Evolutionary conservation across 257 asterid species (phyloP), one percentile per base, ranked within the genome.

Genomic region (Coffea canephora): DNA sequence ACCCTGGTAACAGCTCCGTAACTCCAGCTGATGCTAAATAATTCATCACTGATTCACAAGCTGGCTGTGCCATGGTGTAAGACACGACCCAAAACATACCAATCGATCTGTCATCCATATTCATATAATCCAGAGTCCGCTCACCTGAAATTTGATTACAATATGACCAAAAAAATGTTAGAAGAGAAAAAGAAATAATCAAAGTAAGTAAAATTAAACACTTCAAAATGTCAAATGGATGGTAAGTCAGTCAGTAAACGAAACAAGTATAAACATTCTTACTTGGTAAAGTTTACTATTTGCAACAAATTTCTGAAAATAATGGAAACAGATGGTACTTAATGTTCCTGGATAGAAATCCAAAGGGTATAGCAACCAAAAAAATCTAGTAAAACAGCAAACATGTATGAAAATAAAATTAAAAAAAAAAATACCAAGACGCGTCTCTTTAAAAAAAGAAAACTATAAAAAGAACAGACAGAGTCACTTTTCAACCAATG

Each of bases 31-130:
- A 95, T 83, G 90, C 83, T 84, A 95, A 89, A 96, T 97, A 95
- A 85, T 84, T 87, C 89, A 90, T 92, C 90, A 95, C 96, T 69
- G 97, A 91, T 77, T 93, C 98, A 83, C 97, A 93, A 79, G 99
- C 96, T 77, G 99, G 98, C 71, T 89, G 96, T 4, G 99, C 98
- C 99, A 95, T 95, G 59, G 99, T 95, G 91, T 95, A 90, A 55
- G 99, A 95, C 72, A 95, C 97, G 78, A 95, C 99, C 99, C 99
- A 95, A 87, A 95, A 95, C 99, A 95, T 95, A 84, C 99, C 99
- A 82, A 88, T 86, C 76, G 99, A 91, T 85, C 97, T 90, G 80
- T 95, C 99, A 87, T 95, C 99, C 99, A 95, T 88, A 85, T 94
- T 95, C 97, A 92, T 87, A 83, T 93, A 95, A 88, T 95, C 97